Base-by-base conservation (phyloP, 1,284 basidiomycete genomes). In the Moesziomyces sp. region DNA sequence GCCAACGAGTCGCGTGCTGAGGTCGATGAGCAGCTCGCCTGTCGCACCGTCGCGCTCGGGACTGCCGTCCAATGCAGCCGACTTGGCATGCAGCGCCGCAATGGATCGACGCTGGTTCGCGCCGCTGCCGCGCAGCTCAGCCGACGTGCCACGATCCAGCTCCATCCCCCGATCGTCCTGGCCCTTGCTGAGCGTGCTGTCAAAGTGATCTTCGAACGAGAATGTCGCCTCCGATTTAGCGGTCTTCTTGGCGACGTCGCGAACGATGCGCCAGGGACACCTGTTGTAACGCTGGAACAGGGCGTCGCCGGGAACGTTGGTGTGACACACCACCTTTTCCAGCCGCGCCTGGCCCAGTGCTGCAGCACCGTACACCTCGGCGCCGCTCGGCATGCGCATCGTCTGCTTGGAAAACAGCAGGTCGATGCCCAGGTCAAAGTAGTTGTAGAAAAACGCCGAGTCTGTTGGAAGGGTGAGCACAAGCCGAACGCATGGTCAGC, bases 401-500 rank as follows among this genome's bases (percentile, higher is more conserved):
- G 52, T 49, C 44, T 68, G 47, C 38, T 50, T 60, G 2, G 73
- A 72, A 28, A 76, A 76, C 3, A 76, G 51, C 42, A 76, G 33
- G 54, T 76, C 74, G 35, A 76, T 58, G 18, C 74, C 74, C 3
- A 76, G 67, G 38, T 76, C 74, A 60, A 76, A 76, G 57, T 76
- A 76, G 59, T 76, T 76, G 69, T 68, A 76, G 49, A 76, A 76
- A 42, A 76, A 69, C 0, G 74, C 65, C 18, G 69, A 65, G 46
- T 66, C 38, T 40, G 38, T 38, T 9, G 30, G 10, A 2, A 9
- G 30, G 30, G 30, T 30, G 30, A 33, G 30, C 10, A 13, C 10
- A 33, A 13, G 30, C 6, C 8, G 30, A 30, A 30, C 30, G 30
- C 30, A 33, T 9, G 30, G 30, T 33, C 30, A 33, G 30, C 30